These are phyloP conservation scores for Hortaea werneckii DNA, from an alignment of 2,329 filamentous ascomycete species.

Conservation along the genomic window DNA sequence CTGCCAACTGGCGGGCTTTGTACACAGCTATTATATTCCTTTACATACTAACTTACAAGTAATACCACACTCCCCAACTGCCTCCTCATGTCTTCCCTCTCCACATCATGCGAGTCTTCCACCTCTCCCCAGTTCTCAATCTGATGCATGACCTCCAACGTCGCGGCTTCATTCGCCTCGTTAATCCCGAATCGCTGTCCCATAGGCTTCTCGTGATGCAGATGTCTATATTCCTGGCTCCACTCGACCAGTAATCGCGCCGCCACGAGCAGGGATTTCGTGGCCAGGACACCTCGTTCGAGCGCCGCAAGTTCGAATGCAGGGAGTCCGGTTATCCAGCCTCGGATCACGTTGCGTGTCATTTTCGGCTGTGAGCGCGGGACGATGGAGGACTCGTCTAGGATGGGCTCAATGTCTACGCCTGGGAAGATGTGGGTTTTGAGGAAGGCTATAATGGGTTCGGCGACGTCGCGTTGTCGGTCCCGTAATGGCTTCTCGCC, in stretches of 20 bases:
- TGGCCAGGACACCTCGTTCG: conserved; percentile 72
- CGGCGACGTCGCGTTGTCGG: conserved; percentile 59
- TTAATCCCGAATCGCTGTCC: conserved; percentile 60
- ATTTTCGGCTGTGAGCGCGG: conserved; percentile 62
- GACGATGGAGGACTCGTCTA: conserved; percentile 68
- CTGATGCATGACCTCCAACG: conserved; percentile 83
- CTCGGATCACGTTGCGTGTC: conserved; percentile 65
- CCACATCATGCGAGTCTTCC: conserved; percentile 95
- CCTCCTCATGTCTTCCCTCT: conserved; percentile 76
- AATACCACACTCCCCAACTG: conserved; percentile 82
- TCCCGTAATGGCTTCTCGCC: conserved; percentile 50
- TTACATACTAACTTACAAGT: conserved; percentile 45
- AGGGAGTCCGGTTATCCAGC: conserved; percentile 64
- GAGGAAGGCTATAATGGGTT: conserved; percentile 62
- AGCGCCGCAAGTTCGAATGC: conserved; percentile 77
- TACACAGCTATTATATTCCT: no score
- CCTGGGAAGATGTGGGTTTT: conserved; percentile 72
- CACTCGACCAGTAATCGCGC: conserved; percentile 74
- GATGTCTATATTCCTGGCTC: conserved; percentile 60
- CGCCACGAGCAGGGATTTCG: conserved; percentile 75
- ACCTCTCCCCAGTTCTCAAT: conserved; percentile 89
- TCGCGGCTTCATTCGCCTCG: conserved; percentile 67
- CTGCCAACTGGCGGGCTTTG: no score
- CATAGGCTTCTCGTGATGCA: conserved; percentile 19
- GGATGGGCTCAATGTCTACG: conserved; percentile 65